Conservation (phyloP, 148 eudicot genomes). For the Cornus controversa region DNA sequence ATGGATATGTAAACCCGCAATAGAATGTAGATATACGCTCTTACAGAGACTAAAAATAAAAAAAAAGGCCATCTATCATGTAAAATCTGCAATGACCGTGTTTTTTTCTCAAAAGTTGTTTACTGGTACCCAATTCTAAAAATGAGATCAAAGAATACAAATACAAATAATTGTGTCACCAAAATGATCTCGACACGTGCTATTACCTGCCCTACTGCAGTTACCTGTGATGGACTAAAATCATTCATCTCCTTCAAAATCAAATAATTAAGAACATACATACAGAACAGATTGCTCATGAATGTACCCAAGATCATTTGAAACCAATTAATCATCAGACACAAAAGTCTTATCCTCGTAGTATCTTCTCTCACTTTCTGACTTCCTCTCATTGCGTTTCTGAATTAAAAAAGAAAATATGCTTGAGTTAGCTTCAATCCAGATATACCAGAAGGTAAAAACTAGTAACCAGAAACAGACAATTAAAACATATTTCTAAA, state of each 20-base stretch:
- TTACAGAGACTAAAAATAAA: not conserved
- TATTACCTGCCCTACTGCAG: not conserved
- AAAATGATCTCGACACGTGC: not conserved
- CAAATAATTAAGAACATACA: not conserved
- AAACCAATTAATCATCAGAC: slow-evolving; percentile 53
- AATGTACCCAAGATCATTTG: not conserved
- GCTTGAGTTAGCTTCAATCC: not conserved
- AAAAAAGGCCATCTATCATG: not conserved
- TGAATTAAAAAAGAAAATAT: slow-evolving; percentile 26
- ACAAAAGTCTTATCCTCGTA: slow-evolving; percentile 70
- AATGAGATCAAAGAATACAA: not conserved
- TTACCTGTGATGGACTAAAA: not conserved
- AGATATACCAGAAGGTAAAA: not conserved
- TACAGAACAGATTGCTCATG: not conserved
- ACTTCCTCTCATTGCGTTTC: slow-evolving; percentile 95
- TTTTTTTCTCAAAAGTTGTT: not conserved
- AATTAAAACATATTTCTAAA: not conserved
- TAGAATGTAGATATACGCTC: not conserved
- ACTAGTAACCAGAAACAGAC: not conserved
- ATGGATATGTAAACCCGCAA: not conserved
- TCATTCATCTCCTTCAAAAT: not conserved
- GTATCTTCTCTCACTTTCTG: slow-evolving; percentile 80
- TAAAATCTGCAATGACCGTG: not conserved
- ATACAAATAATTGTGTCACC: not conserved
- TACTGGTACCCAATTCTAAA: not conserved